phyloP scores from a whole-genome alignment of 306 rosid genomes.

The Dryas drummondii region DNA sequence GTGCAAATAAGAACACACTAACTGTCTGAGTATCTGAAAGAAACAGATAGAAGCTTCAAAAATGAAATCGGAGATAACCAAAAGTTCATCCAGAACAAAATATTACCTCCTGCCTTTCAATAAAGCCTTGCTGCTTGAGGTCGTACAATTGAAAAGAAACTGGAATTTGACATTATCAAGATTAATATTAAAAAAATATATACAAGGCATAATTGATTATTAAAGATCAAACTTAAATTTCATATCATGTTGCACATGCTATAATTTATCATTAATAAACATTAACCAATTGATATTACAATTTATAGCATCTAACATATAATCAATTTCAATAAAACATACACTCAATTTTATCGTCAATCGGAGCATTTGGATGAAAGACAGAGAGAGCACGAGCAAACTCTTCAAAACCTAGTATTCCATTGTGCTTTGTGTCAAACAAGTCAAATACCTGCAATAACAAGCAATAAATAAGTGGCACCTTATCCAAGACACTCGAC shows the following conservation, averaged over 20 bases:
- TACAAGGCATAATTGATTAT: not conserved
- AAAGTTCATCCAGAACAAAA: not conserved
- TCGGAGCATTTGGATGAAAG: conserved; percentile 96
- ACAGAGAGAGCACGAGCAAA: conserved; percentile 96
- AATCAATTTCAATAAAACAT: conserved; percentile 27
- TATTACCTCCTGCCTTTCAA: conserved; percentile 96
- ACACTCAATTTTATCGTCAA: conserved; percentile 94
- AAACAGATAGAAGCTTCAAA: not conserved
- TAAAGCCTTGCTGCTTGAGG: conserved; percentile 98
- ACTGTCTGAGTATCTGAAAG: not conserved
- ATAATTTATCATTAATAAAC: not conserved
- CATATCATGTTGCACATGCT: not conserved
- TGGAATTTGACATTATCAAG: conserved; percentile 41
- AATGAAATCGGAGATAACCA: not conserved
- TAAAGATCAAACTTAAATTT: not conserved
- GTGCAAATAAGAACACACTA: conserved; percentile 11
- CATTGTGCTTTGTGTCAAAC: conserved; percentile 97
- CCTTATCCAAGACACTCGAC: conserved; percentile 23
- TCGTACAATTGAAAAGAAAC: conserved; percentile 97
- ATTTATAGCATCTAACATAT: not conserved
- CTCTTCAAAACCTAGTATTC: conserved; percentile 96
- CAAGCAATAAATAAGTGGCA: conserved; percentile 19
- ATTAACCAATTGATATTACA: not conserved
- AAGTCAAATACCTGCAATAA: conserved; percentile 77
- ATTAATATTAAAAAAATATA: not conserved